Base-by-base conservation (phyloP, 352 stramenopile genomes). In the Peronospora destructor region DNA sequence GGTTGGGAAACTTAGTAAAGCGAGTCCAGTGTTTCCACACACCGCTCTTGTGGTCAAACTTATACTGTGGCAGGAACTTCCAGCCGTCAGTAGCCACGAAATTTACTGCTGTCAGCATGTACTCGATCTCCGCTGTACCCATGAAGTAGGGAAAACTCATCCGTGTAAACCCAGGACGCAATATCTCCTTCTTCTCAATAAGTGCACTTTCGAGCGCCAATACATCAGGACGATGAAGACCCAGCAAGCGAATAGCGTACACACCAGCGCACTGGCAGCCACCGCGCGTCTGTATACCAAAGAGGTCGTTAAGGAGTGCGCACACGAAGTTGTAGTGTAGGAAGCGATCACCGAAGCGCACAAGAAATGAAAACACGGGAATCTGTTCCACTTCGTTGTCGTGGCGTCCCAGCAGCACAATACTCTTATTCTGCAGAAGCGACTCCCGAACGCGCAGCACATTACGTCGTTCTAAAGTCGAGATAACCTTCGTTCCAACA, bases 241-340 rank as follows among this genome's bases (percentile, higher is more conserved):
- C 95, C 4, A 99, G 77, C 36, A 99, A 60, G 0, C 73, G 64
- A 57, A 95, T 83, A n/a, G 84, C 91, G 59, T 98, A 98, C 2
- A 93, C 94, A 23, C 96, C 96, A n/a, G 95, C 93, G 85, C 76
- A 61, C 64, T 85, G 84, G 95, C 70, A 80, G 38, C 71, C 71
- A 26, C 71, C 71, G 32, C 71, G 68, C 1, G 62, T 78, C 48
- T 78, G 96, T 32, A 99, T 92, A 12, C 96, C 96, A 68, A 98
- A 99, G 3, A 99, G 64, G 66, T 99, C 96, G 52, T 98, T 98
- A 8, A 99, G 73, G 33, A 99, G 66, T 29, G 95, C 92, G 53
- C 89, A 98, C 16, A 98, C 95, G 53, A 98, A 99, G 61, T 98
- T 98, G 71, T 97, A 99, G 68, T 99, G 96, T 39, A 99, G 64